phyloP scores from a whole-genome alignment of 768 basidiomycete species.

The Boletus vinaceobasis region DNA sequence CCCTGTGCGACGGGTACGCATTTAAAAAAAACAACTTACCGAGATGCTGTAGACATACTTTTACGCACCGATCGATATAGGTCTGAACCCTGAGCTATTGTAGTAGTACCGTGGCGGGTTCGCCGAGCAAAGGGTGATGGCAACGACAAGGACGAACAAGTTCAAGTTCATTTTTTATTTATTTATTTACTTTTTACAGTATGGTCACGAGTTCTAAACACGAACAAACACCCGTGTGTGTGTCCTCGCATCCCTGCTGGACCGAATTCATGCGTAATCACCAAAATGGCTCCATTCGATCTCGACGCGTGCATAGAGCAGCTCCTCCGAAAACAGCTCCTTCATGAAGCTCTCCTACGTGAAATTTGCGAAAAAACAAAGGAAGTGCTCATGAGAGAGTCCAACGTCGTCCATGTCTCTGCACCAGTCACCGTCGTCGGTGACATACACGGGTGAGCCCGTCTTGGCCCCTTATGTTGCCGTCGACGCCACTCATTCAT shows the following conservation, averaged over 20 bases:
- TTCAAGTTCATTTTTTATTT: neutral
- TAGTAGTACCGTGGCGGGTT: neutral
- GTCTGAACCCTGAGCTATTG: constrained; percentile 11
- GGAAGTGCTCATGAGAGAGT: constrained; percentile 98
- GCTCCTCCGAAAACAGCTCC: constrained; percentile 84
- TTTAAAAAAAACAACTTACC: constrained; percentile 9
- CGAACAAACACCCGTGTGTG: constrained; percentile 12
- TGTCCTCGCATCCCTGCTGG: neutral
- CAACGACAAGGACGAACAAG: neutral
- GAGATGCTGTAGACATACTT: constrained; percentile 9
- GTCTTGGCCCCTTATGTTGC: constrained; percentile 5
- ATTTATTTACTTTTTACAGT: constrained; percentile 9
- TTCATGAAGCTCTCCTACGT: constrained; percentile 90
- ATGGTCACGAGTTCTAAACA: constrained; percentile 14
- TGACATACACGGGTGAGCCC: constrained; percentile 94
- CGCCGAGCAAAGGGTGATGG: constrained; percentile 6
- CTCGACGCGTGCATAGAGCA: constrained; percentile 95
- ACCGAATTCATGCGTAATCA: constrained; percentile 3
- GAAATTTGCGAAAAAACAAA: constrained; percentile 99
- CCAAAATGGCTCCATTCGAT: constrained; percentile 65
- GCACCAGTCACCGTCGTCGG: constrained; percentile 98
- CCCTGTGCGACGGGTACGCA: constrained; percentile 10
- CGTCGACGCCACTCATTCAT: constrained; percentile 34
- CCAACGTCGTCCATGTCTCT: constrained; percentile 95
- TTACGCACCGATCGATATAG: constrained; percentile 15